Percentiles rank a stretch among this genome's conserved stretches.
These are phyloP conservation scores for Ustilago cynodontis DNA, from an alignment of 1,284 basidiomycete genomes.

Conservation along the genomic window DNA sequence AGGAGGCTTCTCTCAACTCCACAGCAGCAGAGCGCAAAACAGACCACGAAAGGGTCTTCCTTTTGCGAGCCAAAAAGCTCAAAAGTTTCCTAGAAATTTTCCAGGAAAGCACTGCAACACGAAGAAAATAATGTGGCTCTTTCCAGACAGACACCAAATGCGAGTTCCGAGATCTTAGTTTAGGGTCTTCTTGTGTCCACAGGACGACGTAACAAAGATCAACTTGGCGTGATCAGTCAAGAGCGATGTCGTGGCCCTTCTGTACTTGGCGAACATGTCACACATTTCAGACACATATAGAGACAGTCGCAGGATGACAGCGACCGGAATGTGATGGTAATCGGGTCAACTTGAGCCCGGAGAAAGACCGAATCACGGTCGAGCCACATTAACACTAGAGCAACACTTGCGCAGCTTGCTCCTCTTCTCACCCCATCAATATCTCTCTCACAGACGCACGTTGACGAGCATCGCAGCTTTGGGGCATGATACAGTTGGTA, in stretches of 20 bases:
- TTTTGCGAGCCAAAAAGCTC: background rate
- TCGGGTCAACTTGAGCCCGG: slow-evolving; percentile 1
- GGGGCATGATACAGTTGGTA: slow-evolving; percentile 38
- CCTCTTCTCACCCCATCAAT: background rate
- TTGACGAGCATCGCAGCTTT: slow-evolving; percentile 20
- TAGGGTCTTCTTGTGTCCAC: background rate
- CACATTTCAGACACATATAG: background rate
- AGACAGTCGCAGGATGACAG: background rate
- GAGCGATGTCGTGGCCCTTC: slow-evolving; percentile 29
- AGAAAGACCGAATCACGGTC: slow-evolving; percentile 3
- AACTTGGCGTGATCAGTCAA: slow-evolving; percentile 16
- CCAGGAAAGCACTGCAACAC: background rate
- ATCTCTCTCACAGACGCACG: background rate
- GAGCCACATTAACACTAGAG: slow-evolving; percentile 6
- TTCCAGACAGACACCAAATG: background rate
- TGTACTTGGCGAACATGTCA: background rate
- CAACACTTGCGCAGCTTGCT: slow-evolving; percentile 6
- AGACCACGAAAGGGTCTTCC: slow-evolving; percentile 9
- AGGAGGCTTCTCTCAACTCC: background rate
- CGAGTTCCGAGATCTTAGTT: slow-evolving; percentile 30
- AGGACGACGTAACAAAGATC: slow-evolving; percentile 3
- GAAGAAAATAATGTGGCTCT: slow-evolving; percentile 7
- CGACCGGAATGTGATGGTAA: background rate
- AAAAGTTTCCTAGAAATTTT: slow-evolving; percentile 26
- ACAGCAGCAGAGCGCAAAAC: background rate